Base-by-base conservation (phyloP, 495 filamentous ascomycete species). In the Immersiella caudata region DNA sequence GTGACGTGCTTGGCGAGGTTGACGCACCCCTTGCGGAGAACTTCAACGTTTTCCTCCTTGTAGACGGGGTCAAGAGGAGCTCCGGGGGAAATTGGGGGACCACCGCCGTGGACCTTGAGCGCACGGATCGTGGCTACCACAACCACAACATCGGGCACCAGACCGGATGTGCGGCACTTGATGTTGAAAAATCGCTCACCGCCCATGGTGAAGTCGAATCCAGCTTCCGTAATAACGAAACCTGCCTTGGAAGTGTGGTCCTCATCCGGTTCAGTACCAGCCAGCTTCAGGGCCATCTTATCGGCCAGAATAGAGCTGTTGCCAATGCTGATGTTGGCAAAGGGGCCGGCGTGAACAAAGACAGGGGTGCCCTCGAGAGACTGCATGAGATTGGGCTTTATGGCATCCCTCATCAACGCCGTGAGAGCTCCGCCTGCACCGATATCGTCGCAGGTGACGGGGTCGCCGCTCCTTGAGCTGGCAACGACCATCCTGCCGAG, bases 161-260 rank as follows among this genome's bases (percentile, higher is more conserved):
- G 85, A 21, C 95, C 95, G 18, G 93, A 97, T 33, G 93, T 93
- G 55, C 95, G 90, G 82, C 95, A 98, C 85, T 99, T 99, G 82
- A 99, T 98, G 81, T 99, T 97, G 88, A 99, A 97, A 85, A 99
- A 99, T 29, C 95, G 90, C 85, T 99, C 95, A 61, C 95, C 95
- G 67, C 95, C 95, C 95, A 99, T 99, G 60, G 95, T 97, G 81
- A 99, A 99, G 78, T 99, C 95, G 78, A 99, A 99, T 9, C 95
- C 95, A 55, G 95, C 94, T 79, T 99, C 95, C 11, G 95, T 99
- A 60, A 99, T 89, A n/a, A 97, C 94, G 65, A 95, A 97, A 8
- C 95, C 95, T 16, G 90, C 86, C 83, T 96, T 96, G 71, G 88
- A 82, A 29, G 89, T 82, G 72, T 93, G 87, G 71, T 95, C 86